Percentiles rank a stretch among this genome's conserved stretches.
These are phyloP conservation scores for Lupinus albus DNA, from an alignment of 306 rosid genomes.

Conservation along the genomic window DNA sequence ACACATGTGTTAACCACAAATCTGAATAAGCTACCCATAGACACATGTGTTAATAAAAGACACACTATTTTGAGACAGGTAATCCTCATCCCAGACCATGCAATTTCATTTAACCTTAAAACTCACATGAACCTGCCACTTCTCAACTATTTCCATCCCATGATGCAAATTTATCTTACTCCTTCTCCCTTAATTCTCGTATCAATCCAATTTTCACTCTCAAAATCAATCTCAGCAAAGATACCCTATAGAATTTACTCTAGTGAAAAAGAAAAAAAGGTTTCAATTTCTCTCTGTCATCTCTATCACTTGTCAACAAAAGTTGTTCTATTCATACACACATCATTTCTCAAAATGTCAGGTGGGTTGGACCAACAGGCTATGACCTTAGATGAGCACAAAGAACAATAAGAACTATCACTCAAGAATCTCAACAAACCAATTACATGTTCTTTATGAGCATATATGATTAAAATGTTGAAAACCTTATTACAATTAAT, in stretches of 20 bases:
- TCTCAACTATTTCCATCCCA: slow-evolving; percentile 41
- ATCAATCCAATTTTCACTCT: background rate
- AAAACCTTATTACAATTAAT: no score
- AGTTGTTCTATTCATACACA: background rate
- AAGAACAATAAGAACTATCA: slow-evolving; percentile 45
- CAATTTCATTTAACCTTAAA: slow-evolving; percentile 5
- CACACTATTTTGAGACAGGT: no score
- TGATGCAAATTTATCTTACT: slow-evolving; percentile 24
- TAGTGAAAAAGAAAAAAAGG: background rate
- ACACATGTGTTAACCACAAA: no score
- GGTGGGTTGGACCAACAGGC: slow-evolving; percentile 82
- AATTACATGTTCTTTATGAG: slow-evolving; percentile 64
- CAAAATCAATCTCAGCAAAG: background rate
- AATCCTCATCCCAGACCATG: no score
- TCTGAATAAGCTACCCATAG: no score
- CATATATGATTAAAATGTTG: no score
- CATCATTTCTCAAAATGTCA: slow-evolving; percentile 54
- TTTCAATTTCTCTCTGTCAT: background rate
- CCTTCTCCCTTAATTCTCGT: slow-evolving; percentile 3
- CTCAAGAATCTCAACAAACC: slow-evolving; percentile 27
- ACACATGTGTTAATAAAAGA: no score
- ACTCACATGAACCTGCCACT: slow-evolving; percentile 26
- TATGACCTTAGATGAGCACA: slow-evolving; percentile 56
- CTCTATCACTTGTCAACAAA: background rate
- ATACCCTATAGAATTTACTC: background rate